A percentile compares a stretch with the other conserved stretches of the same genome.
phyloP scores from a whole-genome alignment of 768 basidiomycete genomes.

The Lactarius deliciosus region DNA sequence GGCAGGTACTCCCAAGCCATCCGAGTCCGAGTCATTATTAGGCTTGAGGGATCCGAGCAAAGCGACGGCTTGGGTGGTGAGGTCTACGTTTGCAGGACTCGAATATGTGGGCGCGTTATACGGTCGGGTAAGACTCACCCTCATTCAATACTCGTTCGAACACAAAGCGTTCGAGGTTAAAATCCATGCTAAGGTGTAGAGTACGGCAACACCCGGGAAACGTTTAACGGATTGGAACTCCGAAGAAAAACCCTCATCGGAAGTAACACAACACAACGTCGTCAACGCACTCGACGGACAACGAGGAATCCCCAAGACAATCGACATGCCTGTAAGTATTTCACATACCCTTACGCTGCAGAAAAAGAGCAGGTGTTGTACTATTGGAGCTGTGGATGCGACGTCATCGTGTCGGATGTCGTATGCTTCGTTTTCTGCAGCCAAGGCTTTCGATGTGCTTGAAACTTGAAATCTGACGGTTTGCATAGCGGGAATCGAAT shows the following conservation, averaged over 20 bases:
- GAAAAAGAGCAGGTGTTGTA: neutral
- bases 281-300: constrained; percentile 19
- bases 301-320: constrained; percentile 23
- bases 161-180: constrained; percentile 22
- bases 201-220: no score
- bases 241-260: constrained; percentile 7
- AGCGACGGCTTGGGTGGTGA: constrained; percentile 13
- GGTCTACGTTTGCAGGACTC: constrained; percentile 14
- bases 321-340: constrained; percentile 26
- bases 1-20: constrained; percentile 38
- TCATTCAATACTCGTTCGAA: constrained; percentile 27
- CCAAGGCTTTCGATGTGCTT: neutral
- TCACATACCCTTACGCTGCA: neutral
- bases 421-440: no score
- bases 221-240: no score
- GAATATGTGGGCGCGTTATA: neutral
- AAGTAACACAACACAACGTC: constrained; percentile 7
- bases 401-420: constrained; percentile 4
- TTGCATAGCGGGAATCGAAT: constrained; percentile 51
- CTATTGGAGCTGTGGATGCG: constrained; percentile 14
- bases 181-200: constrained; percentile 1
- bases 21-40: neutral
- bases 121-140: constrained; percentile 32
- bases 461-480: neutral
- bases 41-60: constrained; percentile 21